These are phyloP conservation scores for Ganoderma meredithae DNA, from an alignment of 1,284 basidiomycete genomes.

Conservation along the genomic window DNA sequence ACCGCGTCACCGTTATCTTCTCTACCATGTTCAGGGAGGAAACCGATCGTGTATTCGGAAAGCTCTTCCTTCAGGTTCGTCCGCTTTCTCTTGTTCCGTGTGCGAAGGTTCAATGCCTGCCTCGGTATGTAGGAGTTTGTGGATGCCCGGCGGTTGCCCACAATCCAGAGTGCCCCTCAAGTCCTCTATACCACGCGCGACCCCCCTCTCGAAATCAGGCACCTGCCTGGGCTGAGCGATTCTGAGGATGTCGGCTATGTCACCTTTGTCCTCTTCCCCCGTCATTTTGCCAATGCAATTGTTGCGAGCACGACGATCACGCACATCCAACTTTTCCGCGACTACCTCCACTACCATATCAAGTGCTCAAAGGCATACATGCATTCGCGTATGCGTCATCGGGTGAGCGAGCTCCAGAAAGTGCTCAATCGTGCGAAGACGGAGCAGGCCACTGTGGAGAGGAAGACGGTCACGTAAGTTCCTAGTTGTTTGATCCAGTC, in stretches of 20 bases:
- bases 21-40: conserved; percentile 98
- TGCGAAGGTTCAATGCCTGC: not conserved
- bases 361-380: conserved; percentile 99
- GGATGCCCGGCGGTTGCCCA: conserved; percentile 92
- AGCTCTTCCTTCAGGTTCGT: conserved; percentile 94
- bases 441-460: conserved; percentile 83
- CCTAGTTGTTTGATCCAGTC: not conserved
- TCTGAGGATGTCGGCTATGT: conserved; percentile 97
- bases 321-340: conserved; percentile 96
- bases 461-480: conserved; percentile 91
- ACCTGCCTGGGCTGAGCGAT: conserved; percentile 81
- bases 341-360: conserved; percentile 99
- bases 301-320: conserved; percentile 89
- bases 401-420: conserved; percentile 98
- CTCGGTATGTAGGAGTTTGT: conserved; percentile 86
- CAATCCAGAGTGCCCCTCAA: conserved; percentile 97
- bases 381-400: conserved; percentile 96
- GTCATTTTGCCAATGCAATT: conserved; percentile 87
- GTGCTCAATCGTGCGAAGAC: conserved; percentile 98
- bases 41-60: conserved; percentile 96
- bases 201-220: conserved; percentile 94
- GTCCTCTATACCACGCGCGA: conserved; percentile 97
- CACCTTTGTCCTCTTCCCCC: conserved; percentile 98
- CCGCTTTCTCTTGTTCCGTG: conserved; percentile 1
- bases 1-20: conserved; percentile 98